Conservation (phyloP, 108 stramenopile genomes). For the Cyclotella cryptica region DNA sequence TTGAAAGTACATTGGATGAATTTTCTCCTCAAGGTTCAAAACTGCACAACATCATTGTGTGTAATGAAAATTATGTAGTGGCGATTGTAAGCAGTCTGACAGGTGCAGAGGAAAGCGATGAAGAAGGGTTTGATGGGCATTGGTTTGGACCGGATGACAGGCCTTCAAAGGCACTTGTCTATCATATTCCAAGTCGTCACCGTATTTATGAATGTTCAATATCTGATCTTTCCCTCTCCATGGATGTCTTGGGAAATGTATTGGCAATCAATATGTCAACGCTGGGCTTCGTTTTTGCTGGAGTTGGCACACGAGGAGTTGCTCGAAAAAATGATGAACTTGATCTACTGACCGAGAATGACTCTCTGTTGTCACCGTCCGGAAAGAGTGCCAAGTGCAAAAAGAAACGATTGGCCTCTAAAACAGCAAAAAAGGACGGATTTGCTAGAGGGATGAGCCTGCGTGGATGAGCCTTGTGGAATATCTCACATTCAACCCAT, state of each 20-base stretch:
- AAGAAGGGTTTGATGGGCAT: slow-evolving; percentile 31
- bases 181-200: slow-evolving; percentile 36
- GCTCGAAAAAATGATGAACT: slow-evolving; percentile 9
- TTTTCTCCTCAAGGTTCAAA: slow-evolving; percentile 4
- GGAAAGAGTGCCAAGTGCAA: slow-evolving; percentile 31
- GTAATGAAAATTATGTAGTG: slow-evolving; percentile 37
- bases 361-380: neutral
- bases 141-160: slow-evolving; percentile 43
- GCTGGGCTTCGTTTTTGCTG: slow-evolving; percentile 41
- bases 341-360: slow-evolving; percentile 1
- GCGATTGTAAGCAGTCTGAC: slow-evolving; percentile 11
- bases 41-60: slow-evolving; percentile 5
- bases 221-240: slow-evolving; percentile 5
- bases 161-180: slow-evolving; percentile 8
- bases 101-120: slow-evolving; percentile 8
- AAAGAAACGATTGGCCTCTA: slow-evolving; percentile 46
- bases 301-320: slow-evolving; percentile 36
- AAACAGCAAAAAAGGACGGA: slow-evolving; percentile 45
- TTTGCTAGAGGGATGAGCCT: slow-evolving; percentile 50
- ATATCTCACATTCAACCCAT: too few relatives aligned
- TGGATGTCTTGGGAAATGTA: slow-evolving; percentile 20
- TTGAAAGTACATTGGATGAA: neutral
- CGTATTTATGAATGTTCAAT: slow-evolving; percentile 26
- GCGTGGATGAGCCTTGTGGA: too few relatives aligned
- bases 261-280: slow-evolving; percentile 38